Percentiles rank a stretch among this genome's conserved stretches.
Conservation (phyloP, 108 stramenopile genomes). For the Nitzschia putrida region DNA sequence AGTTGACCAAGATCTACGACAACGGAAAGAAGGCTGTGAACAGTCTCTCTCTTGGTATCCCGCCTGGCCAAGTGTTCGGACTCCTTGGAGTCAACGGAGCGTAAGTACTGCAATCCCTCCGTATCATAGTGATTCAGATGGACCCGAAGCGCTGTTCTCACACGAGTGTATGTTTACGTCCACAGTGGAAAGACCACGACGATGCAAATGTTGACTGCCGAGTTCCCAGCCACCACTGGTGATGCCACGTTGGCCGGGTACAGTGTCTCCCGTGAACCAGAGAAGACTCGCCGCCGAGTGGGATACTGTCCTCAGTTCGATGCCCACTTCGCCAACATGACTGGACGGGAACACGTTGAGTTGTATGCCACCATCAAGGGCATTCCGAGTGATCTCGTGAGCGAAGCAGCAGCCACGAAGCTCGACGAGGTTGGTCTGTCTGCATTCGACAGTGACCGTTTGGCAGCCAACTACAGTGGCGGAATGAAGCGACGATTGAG, state of each 20-base stretch:
- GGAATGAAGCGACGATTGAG: constrained; percentile 90
- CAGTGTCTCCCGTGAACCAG: constrained; percentile 77
- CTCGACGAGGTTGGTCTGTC: constrained; percentile 79
- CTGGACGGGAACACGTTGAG: constrained; percentile 93
- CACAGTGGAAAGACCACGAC: constrained; percentile 75
- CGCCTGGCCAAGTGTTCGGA: constrained; percentile 89
- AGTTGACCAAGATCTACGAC: constrained; percentile 84
- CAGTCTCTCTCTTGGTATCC: constrained; percentile 85
- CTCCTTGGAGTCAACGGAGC: constrained; percentile 85
- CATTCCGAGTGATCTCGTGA: constrained; percentile 48
- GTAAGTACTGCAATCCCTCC: constrained; percentile 64
- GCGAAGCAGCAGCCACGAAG: constrained; percentile 65
- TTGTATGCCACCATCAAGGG: constrained; percentile 95
- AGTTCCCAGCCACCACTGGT: constrained; percentile 90
- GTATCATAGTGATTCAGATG: not conserved
- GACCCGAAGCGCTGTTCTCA: too few species aligned
- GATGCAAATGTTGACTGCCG: constrained; percentile 93
- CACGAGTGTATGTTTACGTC: not conserved
- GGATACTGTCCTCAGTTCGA: constrained; percentile 99
- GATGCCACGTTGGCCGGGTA: constrained; percentile 86
- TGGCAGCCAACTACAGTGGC: constrained; percentile 72
- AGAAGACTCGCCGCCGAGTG: constrained; percentile 74
- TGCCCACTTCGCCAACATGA: constrained; percentile 95
- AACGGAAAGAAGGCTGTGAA: constrained; percentile 92
- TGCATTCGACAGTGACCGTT: constrained; percentile 66